Conservation (phyloP, 2,329 filamentous ascomycete species). For the Ascochyta viciae-villosae region DNA sequence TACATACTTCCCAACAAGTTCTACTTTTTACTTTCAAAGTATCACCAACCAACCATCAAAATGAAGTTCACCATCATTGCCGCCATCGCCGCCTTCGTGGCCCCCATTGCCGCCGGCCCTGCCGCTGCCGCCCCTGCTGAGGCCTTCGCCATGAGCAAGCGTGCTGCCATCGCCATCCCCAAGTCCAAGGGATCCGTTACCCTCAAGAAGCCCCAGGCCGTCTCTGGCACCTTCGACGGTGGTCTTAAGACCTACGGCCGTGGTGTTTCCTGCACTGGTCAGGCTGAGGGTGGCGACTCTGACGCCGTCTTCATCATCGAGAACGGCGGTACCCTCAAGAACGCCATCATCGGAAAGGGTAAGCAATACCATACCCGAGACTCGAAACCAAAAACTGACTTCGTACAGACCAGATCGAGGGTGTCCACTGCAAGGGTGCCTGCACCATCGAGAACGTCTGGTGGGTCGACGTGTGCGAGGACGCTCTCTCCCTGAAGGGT, state of each 20-base stretch:
- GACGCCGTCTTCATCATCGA: constrained; percentile 63
- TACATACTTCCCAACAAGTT: constrained; percentile 27
- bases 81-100: constrained; percentile 36
- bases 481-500: constrained; percentile 48
- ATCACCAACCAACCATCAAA: constrained; percentile 29
- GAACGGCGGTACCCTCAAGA: constrained; percentile 60
- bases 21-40: constrained; percentile 22
- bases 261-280: constrained; percentile 49
- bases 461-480: constrained; percentile 54
- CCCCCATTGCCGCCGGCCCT: constrained; percentile 39
- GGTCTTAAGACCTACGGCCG: constrained; percentile 46
- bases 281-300: constrained; percentile 53
- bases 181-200: constrained; percentile 43
- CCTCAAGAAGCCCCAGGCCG: constrained; percentile 29
- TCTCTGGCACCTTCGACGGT: constrained; percentile 42
- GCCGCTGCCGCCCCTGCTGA: constrained; percentile 30
- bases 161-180: constrained; percentile 40
- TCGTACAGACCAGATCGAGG: constrained; percentile 53
- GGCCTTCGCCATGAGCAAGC: constrained; percentile 39
- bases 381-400: neutral
- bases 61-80: constrained; percentile 44
- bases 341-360: constrained; percentile 61
- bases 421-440: constrained; percentile 59
- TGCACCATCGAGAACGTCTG: constrained; percentile 58
- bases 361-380: constrained; percentile 22